phyloP scores from a whole-genome alignment of 2,329 filamentous ascomycete genomes.

The Tolypocladium ovalisporum region DNA sequence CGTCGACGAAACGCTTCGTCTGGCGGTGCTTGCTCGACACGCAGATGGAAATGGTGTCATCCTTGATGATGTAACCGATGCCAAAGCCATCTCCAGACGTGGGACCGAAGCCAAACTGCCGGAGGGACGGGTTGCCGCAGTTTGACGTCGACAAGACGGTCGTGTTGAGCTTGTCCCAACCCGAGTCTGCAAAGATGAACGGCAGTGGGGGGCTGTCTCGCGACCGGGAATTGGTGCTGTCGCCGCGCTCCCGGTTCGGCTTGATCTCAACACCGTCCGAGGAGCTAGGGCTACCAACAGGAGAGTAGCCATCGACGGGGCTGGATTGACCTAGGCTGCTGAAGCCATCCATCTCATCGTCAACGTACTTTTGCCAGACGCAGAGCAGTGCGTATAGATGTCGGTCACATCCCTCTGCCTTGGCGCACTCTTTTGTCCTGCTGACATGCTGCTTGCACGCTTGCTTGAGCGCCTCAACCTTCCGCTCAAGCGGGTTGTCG shows the following conservation, averaged over 20 bases:
- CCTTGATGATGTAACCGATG: conserved; percentile 97
- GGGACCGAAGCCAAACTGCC: conserved; percentile 94
- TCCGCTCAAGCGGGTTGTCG: conserved; percentile 70
- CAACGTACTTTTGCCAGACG: conserved; percentile 83
- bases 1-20: conserved; percentile 81
- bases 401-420: conserved; percentile 82
- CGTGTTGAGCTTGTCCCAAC: conserved; percentile 92
- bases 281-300: conserved; percentile 39
- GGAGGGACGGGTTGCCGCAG: conserved; percentile 88
- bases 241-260: conserved; percentile 34
- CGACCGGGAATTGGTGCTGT: conserved; percentile 42
- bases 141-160: conserved; percentile 97
- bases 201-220: conserved; percentile 48
- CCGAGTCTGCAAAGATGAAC: conserved; percentile 71
- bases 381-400: conserved; percentile 92
- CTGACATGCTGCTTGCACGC: conserved; percentile 76
- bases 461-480: conserved; percentile 74
- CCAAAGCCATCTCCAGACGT: conserved; percentile 91
- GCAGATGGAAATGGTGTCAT: conserved; percentile 68
- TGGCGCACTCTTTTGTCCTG: conserved; percentile 74
- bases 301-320: conserved; percentile 37
- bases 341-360: conserved; percentile 45
- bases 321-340: conserved; percentile 56
- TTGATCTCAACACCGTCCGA: conserved; percentile 19
- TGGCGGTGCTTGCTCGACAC: conserved; percentile 89